These are phyloP conservation scores for Nicotiana rustica DNA, from an alignment of 305 asterid genomes.

Conservation along the genomic window DNA sequence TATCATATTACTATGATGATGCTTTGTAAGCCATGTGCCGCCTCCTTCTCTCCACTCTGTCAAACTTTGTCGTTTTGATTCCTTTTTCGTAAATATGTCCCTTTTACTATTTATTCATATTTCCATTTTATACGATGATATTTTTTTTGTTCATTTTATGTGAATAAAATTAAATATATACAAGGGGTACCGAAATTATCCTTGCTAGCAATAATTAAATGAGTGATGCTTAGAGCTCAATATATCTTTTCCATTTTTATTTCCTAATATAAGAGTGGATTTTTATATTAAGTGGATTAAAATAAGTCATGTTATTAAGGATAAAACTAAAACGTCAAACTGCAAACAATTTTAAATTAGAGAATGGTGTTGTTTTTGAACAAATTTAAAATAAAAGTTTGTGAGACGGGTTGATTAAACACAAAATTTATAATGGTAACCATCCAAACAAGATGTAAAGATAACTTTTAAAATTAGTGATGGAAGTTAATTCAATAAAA, in stretches of 20 bases:
- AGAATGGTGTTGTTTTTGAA: not conserved
- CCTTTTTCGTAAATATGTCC: not conserved
- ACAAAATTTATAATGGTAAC: not conserved
- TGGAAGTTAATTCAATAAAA: not conserved
- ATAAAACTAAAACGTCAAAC: no score
- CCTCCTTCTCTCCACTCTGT: slow-evolving; percentile 14
- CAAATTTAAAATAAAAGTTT: not conserved
- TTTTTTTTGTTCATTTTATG: not conserved
- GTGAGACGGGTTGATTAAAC: not conserved
- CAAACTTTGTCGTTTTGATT: not conserved
- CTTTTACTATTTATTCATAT: not conserved
- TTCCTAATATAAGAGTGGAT: no score
- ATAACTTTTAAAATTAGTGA: not conserved
- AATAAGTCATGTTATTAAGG: no score
- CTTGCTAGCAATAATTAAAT: no score
- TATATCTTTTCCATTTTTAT: no score
- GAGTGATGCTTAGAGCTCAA: no score
- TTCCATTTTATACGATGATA: not conserved
- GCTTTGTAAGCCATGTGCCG: slow-evolving; percentile 33
- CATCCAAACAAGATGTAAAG: not conserved
- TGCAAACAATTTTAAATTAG: no score
- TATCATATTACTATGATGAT: slow-evolving; percentile 21
- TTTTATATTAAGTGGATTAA: no score
- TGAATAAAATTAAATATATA: no score
- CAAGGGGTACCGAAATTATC: no score